Evolutionary conservation across 805 yeast genomes (phyloP).

Genomic region (Myxozyma neglecta): DNA sequence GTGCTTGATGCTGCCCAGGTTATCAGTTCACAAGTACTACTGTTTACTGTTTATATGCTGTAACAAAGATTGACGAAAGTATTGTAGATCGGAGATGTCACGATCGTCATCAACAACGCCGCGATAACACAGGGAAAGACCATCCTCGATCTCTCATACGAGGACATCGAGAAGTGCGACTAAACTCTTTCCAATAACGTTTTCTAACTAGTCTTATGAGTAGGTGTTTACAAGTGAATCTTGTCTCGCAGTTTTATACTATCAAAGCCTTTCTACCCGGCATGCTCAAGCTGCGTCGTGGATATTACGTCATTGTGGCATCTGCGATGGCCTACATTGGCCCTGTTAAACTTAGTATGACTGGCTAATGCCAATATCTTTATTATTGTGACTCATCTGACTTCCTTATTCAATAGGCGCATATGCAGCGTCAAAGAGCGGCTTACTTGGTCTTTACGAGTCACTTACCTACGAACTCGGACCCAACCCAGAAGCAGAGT

Average conservation of each 20-base stretch:
- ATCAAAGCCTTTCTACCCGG: constrained; percentile 71
- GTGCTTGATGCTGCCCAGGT: constrained; percentile 46
- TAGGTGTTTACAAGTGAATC: constrained; percentile 62
- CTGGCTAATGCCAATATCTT: neutral
- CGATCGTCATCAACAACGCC: constrained; percentile 80
- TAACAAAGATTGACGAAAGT: neutral
- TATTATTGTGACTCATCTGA: neutral
- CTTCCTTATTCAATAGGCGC: constrained; percentile 43
- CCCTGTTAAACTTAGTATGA: constrained; percentile 66
- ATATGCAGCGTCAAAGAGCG: constrained; percentile 89
- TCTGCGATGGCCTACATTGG: constrained; percentile 82
- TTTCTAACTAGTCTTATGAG: neutral
- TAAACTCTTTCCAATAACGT: neutral
- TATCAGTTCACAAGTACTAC: constrained; percentile 42
- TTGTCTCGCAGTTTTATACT: constrained; percentile 67
- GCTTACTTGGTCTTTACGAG: constrained; percentile 79
- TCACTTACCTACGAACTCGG: constrained; percentile 72
- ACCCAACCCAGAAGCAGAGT: constrained; percentile 42
- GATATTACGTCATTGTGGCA: constrained; percentile 77
- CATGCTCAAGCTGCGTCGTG: constrained; percentile 62
- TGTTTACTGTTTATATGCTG: neutral
- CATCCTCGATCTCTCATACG: constrained; percentile 54
- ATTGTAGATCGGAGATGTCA: constrained; percentile 52
- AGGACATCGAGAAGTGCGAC: constrained; percentile 52
- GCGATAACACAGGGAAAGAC: constrained; percentile 64